These are phyloP conservation scores for Colletotrichum liriopes DNA, from an alignment of 2,329 filamentous ascomycete species.

Conservation along the genomic window DNA sequence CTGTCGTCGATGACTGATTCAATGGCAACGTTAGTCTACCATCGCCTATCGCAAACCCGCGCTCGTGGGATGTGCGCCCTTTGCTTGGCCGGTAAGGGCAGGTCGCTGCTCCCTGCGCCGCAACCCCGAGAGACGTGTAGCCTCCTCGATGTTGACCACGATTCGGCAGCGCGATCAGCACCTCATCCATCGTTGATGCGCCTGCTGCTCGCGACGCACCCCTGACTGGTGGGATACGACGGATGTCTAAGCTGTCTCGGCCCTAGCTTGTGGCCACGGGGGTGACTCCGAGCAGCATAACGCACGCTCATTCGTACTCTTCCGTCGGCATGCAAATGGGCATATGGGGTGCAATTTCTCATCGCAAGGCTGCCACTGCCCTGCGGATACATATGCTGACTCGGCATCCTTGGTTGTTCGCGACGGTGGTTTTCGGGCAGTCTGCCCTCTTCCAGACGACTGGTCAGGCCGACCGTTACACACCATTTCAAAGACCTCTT, in stretches of 20 bases:
- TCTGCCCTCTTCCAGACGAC: slow-evolving; percentile 15
- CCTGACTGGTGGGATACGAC: slow-evolving; percentile 2
- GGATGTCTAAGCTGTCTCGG: neutral
- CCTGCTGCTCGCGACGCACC: neutral
- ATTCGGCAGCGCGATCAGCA: slow-evolving; percentile 22
- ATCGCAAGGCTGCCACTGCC: neutral
- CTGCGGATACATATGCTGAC: neutral
- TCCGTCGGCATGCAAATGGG: neutral
- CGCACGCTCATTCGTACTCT: neutral
- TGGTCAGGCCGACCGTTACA: slow-evolving; percentile 24
- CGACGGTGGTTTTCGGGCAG: slow-evolving; percentile 5
- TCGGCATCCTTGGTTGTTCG: slow-evolving; percentile 12
- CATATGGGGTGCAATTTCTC: neutral
- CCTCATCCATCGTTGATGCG: slow-evolving; percentile 2
- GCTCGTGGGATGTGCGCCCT: slow-evolving; percentile 7
- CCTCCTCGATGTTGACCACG: slow-evolving; percentile 20
- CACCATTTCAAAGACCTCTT: slow-evolving; percentile 18
- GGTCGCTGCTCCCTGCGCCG: slow-evolving; percentile 23
- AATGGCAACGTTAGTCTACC: neutral
- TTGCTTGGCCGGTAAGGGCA: slow-evolving; percentile 23
- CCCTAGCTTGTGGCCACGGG: slow-evolving; percentile 1
- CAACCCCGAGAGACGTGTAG: slow-evolving; percentile 4
- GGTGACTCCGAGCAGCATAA: neutral
- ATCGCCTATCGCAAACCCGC: slow-evolving; percentile 17
- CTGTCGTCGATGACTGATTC: neutral